Conservation (phyloP, 495 filamentous ascomycete genomes). For the Penicillium manginii region DNA sequence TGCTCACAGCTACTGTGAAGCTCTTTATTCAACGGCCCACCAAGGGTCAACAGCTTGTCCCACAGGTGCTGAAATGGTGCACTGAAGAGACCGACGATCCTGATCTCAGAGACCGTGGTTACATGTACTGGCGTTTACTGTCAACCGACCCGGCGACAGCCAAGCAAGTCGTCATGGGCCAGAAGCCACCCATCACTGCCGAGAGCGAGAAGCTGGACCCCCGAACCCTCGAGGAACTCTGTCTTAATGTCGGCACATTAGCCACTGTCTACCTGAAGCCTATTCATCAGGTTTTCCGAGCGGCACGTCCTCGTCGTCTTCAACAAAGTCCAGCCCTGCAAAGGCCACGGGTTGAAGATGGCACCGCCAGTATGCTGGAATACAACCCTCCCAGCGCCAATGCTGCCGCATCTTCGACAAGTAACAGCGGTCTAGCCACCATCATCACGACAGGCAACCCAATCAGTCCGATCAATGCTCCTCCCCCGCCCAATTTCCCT, state of each 20-base stretch:
- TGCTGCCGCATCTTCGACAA: slow-evolving; percentile 25
- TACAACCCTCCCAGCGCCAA: slow-evolving; percentile 32
- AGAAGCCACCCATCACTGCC: slow-evolving; percentile 95
- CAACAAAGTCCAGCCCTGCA: slow-evolving; percentile 84
- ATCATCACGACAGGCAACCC: slow-evolving; percentile 30
- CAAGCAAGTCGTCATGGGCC: slow-evolving; percentile 90
- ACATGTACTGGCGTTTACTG: slow-evolving; percentile 99
- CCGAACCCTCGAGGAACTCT: slow-evolving; percentile 92
- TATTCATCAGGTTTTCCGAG: slow-evolving; percentile 95
- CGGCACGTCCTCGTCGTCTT: slow-evolving; percentile 77
- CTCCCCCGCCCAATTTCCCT: slow-evolving; percentile 26
- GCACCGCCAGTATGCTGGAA: slow-evolving; percentile 33
- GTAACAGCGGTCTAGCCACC: slow-evolving; percentile 33
- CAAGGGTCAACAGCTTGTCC: slow-evolving; percentile 91
- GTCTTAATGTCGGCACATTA: slow-evolving; percentile 92
- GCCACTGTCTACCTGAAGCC: slow-evolving; percentile 98
- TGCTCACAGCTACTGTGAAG: slow-evolving; percentile 96
- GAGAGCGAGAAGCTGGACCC: slow-evolving; percentile 95
- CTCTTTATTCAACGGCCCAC: slow-evolving; percentile 97
- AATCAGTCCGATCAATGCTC: slow-evolving; percentile 22
- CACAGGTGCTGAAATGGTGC: slow-evolving; percentile 96
- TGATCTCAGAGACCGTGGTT: slow-evolving; percentile 91
- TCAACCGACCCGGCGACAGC: slow-evolving; percentile 91
- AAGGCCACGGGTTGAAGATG: slow-evolving; percentile 59
- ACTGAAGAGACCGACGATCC: slow-evolving; percentile 99